These are phyloP conservation scores for Neocallimastix lanati DNA, from an alignment of 192 early-diverging fungal species.

Conservation along the genomic window DNA sequence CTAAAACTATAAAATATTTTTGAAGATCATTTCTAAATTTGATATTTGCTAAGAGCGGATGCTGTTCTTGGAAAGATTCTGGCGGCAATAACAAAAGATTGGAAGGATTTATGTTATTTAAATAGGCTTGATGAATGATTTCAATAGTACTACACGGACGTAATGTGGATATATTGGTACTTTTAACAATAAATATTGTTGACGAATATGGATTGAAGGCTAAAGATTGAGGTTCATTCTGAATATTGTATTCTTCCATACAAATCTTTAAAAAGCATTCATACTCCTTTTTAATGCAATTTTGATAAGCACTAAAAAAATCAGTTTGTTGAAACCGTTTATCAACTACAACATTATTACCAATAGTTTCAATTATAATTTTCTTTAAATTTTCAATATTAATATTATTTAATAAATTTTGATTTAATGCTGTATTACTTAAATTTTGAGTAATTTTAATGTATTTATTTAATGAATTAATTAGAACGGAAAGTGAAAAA, in stretches of 20 bases:
- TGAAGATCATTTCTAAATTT: neutral
- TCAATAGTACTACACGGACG: neutral
- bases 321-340: neutral
- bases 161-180: neutral
- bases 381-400: neutral
- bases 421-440: neutral
- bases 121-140: neutral
- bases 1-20: neutral
- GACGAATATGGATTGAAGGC: neutral
- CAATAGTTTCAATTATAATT: neutral
- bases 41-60: neutral
- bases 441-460: neutral
- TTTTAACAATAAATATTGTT: neutral
- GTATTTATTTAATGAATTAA: neutral
- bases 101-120: neutral
- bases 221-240: neutral
- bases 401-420: neutral
- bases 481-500: neutral
- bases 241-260: neutral
- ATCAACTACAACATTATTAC: neutral
- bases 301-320: neutral
- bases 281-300: neutral
- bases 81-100: neutral
- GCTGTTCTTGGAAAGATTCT: neutral
- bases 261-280: neutral